phyloP scores from a whole-genome alignment of 306 rosid species.

The Delonix regia region DNA sequence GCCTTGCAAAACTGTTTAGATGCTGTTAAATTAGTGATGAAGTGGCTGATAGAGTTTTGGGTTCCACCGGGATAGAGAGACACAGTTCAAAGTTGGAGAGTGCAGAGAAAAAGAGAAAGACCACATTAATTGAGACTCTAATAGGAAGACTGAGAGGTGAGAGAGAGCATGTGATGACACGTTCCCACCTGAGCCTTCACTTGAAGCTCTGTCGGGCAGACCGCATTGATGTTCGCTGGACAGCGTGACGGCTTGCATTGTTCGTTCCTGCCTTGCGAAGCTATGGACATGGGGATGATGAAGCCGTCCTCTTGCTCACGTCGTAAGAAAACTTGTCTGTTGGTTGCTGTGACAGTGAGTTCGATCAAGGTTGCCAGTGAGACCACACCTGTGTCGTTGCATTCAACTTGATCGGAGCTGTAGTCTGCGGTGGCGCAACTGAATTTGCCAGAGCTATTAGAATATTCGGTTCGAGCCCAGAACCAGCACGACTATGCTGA shows the following conservation, averaged over 20 bases:
- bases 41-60: too few species aligned
- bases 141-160: too few species aligned
- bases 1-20: too few species aligned
- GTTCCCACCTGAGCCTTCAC: constrained; percentile 35
- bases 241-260: constrained; percentile 43
- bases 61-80: too few species aligned
- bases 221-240: constrained; percentile 33
- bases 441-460: constrained; percentile 44
- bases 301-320: constrained; percentile 73
- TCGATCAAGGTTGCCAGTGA: constrained; percentile 57
- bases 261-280: constrained; percentile 50
- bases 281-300: constrained; percentile 56
- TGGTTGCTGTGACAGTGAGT: constrained; percentile 40
- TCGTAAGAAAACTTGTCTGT: constrained; percentile 69
- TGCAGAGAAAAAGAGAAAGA: too few species aligned
- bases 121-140: too few species aligned
- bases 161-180: constrained; percentile 66
- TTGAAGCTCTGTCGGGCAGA: constrained; percentile 47
- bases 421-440: constrained; percentile 66
- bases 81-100: too few species aligned
- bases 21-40: too few species aligned
- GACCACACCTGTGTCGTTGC: constrained; percentile 62
- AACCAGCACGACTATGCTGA: constrained; percentile 65
- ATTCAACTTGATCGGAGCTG: constrained; percentile 50
- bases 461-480: constrained; percentile 62